Conservation (phyloP, 306 rosid genomes). For the Alnus glutinosa region DNA sequence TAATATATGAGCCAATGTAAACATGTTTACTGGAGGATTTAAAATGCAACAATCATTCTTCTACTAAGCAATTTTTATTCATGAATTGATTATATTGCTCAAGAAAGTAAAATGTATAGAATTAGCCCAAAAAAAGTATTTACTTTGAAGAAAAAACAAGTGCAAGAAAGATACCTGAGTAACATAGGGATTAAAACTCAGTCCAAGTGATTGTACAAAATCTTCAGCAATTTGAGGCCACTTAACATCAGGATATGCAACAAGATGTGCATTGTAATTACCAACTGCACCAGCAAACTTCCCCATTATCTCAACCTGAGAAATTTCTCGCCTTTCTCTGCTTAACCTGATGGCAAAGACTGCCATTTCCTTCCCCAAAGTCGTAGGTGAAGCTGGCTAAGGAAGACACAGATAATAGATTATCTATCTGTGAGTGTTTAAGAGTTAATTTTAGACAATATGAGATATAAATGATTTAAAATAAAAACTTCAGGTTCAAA, state of each 20-base stretch:
- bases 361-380: constrained; percentile 96
- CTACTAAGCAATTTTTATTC: background rate
- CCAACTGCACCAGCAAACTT: constrained; percentile 98
- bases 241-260: constrained; percentile 72
- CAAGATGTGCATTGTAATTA: constrained; percentile 89
- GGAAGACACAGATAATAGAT: constrained; percentile 10
- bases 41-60: background rate
- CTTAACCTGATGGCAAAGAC: constrained; percentile 80
- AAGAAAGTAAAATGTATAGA: background rate
- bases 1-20: background rate
- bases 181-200: constrained; percentile 77
- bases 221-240: constrained; percentile 74
- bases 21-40: background rate
- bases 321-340: constrained; percentile 63
- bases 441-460: background rate
- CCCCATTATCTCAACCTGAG: constrained; percentile 73
- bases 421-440: constrained; percentile 12
- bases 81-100: background rate
- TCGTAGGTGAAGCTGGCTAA: constrained; percentile 96
- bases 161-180: constrained; percentile 57
- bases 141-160: background rate
- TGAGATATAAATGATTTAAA: background rate
- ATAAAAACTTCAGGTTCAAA: background rate
- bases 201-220: constrained; percentile 72
- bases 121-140: background rate